Evolutionary conservation across 2,329 filamentous ascomycete genomes (phyloP).

Genomic region (Alternaria infectoria): DNA sequence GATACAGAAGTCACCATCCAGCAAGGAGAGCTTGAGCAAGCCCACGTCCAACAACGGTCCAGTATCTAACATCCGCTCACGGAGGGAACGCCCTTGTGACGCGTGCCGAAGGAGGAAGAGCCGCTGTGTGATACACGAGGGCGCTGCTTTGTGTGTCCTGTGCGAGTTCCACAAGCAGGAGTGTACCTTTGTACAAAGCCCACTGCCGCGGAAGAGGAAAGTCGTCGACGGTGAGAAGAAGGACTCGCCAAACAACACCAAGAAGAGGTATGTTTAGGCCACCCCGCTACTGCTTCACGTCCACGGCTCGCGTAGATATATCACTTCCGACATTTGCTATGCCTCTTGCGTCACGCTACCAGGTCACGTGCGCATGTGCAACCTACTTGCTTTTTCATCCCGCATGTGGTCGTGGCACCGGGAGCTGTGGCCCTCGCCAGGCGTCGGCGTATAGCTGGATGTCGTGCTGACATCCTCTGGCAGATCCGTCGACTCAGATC

Average conservation of each 20-base stretch:
- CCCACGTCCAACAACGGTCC: conserved; percentile 42
- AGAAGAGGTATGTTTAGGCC: conserved; percentile 69
- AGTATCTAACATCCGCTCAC: conserved; percentile 48
- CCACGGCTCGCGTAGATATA: conserved; percentile 12
- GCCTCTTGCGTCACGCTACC: conserved; percentile 7
- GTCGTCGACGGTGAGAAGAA: conserved; percentile 68
- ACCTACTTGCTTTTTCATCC: conserved; percentile 3
- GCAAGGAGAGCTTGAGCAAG: conserved; percentile 53
- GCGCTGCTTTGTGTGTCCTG: conserved; percentile 72
- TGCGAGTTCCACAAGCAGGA: conserved; percentile 80
- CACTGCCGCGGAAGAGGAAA: conserved; percentile 80
- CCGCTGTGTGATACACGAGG: conserved; percentile 80
- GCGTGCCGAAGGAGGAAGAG: conserved; percentile 75
- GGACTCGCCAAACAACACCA: conserved; percentile 61
- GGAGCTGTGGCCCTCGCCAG: background rate
- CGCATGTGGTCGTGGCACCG: background rate
- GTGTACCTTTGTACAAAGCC: conserved; percentile 79
- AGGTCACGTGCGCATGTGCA: conserved; percentile 33
- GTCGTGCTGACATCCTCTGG: conserved; percentile 33
- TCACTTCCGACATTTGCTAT: conserved; percentile 5
- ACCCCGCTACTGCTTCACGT: conserved; percentile 15
- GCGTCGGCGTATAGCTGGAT: conserved; percentile 3
- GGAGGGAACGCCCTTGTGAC: conserved; percentile 60
- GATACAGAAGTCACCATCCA: conserved; percentile 48
- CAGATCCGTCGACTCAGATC: conserved; percentile 49